phyloP scores from a whole-genome alignment of 306 rosid species.

The Chamaecrista fasciculata region DNA sequence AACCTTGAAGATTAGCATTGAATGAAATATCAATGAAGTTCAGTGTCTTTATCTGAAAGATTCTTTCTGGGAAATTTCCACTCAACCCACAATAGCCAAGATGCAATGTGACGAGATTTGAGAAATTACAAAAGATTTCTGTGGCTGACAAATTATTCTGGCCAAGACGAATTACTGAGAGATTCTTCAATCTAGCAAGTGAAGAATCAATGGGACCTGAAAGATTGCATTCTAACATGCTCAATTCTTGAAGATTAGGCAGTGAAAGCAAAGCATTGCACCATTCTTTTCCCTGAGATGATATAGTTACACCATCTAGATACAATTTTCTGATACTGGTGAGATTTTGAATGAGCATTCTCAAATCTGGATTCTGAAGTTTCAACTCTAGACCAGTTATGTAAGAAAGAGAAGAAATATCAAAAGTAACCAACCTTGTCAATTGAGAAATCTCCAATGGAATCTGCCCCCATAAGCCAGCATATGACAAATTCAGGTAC shows the following conservation, averaged over 20 bases:
- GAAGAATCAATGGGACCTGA: conserved; percentile 36
- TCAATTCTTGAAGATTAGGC: conserved; percentile 12
- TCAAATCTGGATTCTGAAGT: conserved; percentile 24
- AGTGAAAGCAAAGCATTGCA: conserved; percentile 12
- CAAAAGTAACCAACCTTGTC: conserved; percentile 27
- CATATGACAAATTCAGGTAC: conserved; percentile 9
- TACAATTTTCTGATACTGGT: conserved; percentile 9
- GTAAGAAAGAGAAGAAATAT: not conserved
- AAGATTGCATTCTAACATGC: conserved; percentile 25
- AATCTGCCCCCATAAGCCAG: conserved; percentile 27
- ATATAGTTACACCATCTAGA: conserved; percentile 39
- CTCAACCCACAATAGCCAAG: not conserved
- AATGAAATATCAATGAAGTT: conserved; percentile 29
- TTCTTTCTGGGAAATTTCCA: conserved; percentile 31
- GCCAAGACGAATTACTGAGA: conserved; percentile 20
- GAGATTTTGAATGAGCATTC: conserved; percentile 20
- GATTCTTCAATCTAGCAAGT: not conserved
- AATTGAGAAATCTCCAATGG: conserved; percentile 26
- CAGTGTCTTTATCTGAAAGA: conserved; percentile 20
- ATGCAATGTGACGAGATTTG: conserved; percentile 1
- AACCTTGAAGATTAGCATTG: conserved; percentile 30
- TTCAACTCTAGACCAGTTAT: not conserved
- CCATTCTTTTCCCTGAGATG: conserved; percentile 43
- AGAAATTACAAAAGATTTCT: conserved; percentile 19
- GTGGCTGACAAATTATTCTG: conserved; percentile 15